Evolutionary conservation across 352 stramenopile genomes (phyloP).

Genomic region (Phytophthora pini): DNA sequence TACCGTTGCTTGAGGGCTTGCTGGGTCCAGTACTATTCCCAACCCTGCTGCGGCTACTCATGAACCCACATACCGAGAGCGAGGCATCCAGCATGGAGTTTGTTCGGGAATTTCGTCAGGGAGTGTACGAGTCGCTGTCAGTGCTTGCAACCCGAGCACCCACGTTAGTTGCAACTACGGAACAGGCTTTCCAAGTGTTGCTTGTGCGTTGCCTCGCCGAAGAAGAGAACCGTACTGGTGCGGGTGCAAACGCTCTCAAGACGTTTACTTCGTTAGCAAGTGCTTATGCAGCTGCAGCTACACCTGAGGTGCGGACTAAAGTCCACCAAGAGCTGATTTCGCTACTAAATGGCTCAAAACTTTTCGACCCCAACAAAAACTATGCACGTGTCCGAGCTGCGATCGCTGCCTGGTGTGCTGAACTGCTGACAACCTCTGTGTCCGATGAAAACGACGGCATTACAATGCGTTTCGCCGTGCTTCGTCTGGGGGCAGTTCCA

Average conservation of each 20-base stretch:
- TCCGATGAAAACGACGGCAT: constrained; percentile 33
- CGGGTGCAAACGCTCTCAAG: constrained; percentile 69
- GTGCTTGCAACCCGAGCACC: constrained; percentile 53
- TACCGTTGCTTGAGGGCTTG: constrained; percentile 49
- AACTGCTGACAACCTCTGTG: constrained; percentile 35
- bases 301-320: constrained; percentile 37
- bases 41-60: constrained; percentile 67
- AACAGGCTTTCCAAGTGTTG: constrained; percentile 80
- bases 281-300: constrained; percentile 45
- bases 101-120: constrained; percentile 61
- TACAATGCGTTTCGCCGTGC: constrained; percentile 64
- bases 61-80: constrained; percentile 65
- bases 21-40: constrained; percentile 75
- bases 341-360: constrained; percentile 59
- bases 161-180: constrained; percentile 49
- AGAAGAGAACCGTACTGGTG: constrained; percentile 52
- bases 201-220: constrained; percentile 68
- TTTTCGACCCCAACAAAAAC: constrained; percentile 66
- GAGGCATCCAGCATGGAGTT: constrained; percentile 52
- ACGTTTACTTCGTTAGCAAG: constrained; percentile 57
- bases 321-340: constrained; percentile 60
- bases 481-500: constrained; percentile 47
- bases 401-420: constrained; percentile 66
- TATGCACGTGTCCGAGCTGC: constrained; percentile 69
- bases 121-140: constrained; percentile 66